Base-by-base conservation (phyloP, 148 eudicot genomes). In the Rhododendron mucronatum region DNA sequence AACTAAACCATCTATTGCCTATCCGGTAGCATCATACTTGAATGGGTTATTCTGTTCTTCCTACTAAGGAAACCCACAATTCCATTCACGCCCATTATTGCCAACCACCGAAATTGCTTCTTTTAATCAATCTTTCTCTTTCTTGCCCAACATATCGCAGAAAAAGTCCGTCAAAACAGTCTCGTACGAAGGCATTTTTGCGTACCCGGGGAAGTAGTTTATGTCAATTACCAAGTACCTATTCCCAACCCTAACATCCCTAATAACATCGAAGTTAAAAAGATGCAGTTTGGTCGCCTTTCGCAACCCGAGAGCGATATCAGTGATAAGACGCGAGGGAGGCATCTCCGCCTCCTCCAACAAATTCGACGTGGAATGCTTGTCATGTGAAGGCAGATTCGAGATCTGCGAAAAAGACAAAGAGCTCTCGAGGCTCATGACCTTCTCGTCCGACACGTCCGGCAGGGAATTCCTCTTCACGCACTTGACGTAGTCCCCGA, bases 121-220 rank as follows among this genome's bases (percentile, higher is more conserved):
- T 61, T 89, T 81, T 74, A 44, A 63, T 88, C 88, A 71, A 59
- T 61, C 85, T 15, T 35, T 55, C 35, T 88, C 84, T 20, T 69
- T 84, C 74, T 90, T 89, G 26, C 71, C 86, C 65, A 93, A 87
- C 35, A 95, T 87, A 85, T 94, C 92, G 89, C 92, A 91, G 86
- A 95, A 95, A 85, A 95, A 95, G 48, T 92, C 93, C 0, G 94
- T 92, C 89, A 96, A 80, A 28, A 94, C 93, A 44, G 81, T 77
- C 88, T 93, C 98, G 84, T 94, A 96, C 10, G 89, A 79, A 3
- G 98, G 98, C 92, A 96, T 92, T 82, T 96, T 96, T 0, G 98
- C 98, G 86, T 93, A 96, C 30, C 98, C 98, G 11, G 98, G 98
- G 76, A 96, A 96, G 91, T 96, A 96, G 85, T 96, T 96, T 55